Base-by-base conservation (phyloP, 129 eudicot species). In the Cynara cardunculus region DNA sequence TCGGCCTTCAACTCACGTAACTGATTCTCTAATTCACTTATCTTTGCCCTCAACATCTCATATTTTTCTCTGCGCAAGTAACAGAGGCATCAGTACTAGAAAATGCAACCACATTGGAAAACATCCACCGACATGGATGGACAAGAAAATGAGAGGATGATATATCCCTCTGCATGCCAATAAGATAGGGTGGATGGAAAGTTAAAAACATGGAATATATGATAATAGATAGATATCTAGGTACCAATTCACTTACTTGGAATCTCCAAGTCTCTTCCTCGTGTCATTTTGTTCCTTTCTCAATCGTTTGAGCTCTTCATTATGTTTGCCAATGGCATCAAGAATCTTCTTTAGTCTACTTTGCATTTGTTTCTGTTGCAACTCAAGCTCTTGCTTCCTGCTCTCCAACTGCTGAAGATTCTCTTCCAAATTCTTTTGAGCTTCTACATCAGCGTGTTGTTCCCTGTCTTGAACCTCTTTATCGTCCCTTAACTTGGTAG, bases 391-490 rank as follows among this genome's bases (percentile, higher is more conserved):
- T 79, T 92, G 88, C 84, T 90, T 88, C 76, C 98, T 85, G 86
- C 86, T 91, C 79, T 86, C 91, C 83, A 96, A 81, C 87, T 96
- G 98, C 76, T 90, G 98, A 71, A 92, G 80, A 86, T 96, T 96
- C 73, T 92, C 99, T 84, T 88, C 95, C 79, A 92, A 77, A 85
- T 96, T 92, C 87, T 91, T 96, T 74, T 89, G 92, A 32, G 95
- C 97, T 82, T 96, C 99, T 41, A 87, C 61, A 69, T 88, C 98
- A 82, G 97, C 92, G 87, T 86, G 90, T 7, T 96, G 99, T 86
- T 92, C 95, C 90, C 99, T 84, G 80, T 96, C 98, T 66, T 86
- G 87, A 37, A 96, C 97, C 81, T 96, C 99, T 83, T 96, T 96
- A 89, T 96, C 98, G 74, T 90, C 98, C 82, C 88, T 87, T 76